A percentile compares a stretch with the other conserved stretches of the same genome.
Conservation (phyloP, 2,329 filamentous ascomycete genomes). For the Sclerotinia borealis region DNA sequence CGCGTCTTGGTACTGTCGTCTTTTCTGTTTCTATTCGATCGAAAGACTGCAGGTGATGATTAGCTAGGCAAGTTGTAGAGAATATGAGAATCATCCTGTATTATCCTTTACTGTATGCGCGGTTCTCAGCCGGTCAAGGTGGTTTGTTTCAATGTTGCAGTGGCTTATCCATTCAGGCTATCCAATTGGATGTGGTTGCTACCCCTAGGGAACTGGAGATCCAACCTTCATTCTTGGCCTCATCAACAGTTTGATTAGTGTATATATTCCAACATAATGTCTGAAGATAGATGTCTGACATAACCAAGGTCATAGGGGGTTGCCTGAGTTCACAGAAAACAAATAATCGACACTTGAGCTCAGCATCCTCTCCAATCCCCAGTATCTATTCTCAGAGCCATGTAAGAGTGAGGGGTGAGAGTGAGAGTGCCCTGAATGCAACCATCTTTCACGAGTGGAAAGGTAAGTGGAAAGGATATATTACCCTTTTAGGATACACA, state of each 20-base stretch:
- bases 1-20: not conserved
- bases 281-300: not conserved
- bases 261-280: not conserved
- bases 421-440: not conserved
- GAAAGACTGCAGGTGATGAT: not conserved
- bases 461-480: not conserved
- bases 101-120: not conserved
- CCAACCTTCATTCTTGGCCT: not conserved
- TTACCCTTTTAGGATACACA: not conserved
- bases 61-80: not conserved
- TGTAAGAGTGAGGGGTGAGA: not conserved
- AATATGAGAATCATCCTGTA: not conserved
- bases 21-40: not conserved
- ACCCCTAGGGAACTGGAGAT: not conserved
- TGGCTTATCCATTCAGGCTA: not conserved
- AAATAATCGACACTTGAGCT: not conserved
- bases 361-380: not conserved
- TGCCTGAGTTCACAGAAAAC: not conserved
- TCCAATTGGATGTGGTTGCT: not conserved
- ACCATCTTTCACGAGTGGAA: not conserved
- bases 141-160: constrained; percentile 4
- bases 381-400: not conserved
- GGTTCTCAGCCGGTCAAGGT: not conserved
- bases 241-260: not conserved
- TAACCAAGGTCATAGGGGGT: not conserved